Conservation (phyloP, 2,329 filamentous ascomycete species). For the Acarospora socialis region DNA sequence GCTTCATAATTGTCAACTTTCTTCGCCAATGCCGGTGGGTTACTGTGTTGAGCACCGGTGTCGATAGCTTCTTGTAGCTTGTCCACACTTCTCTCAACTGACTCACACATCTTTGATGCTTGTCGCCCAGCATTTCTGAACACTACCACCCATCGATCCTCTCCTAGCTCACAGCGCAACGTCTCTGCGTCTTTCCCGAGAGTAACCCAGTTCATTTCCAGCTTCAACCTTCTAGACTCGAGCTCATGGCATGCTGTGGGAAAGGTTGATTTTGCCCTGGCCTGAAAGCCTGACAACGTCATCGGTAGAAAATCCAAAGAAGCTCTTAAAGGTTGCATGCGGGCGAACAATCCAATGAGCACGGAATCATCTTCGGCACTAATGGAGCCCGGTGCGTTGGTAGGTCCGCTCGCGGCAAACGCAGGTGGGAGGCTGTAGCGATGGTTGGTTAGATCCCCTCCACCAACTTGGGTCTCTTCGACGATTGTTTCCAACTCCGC, state of each 20-base stretch:
- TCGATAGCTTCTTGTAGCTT: constrained; percentile 75
- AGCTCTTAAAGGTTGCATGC: constrained; percentile 86
- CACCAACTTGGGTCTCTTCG: constrained; percentile 59
- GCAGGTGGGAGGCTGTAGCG: constrained; percentile 52
- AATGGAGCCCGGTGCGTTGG: constrained; percentile 28
- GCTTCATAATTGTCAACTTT: constrained; percentile 88
- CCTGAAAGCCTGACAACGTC: constrained; percentile 75
- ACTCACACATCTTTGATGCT: constrained; percentile 93
- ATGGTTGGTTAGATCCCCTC: constrained; percentile 40
- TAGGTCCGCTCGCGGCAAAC: constrained; percentile 36
- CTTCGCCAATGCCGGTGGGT: constrained; percentile 55
- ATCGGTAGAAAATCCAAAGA: constrained; percentile 93
- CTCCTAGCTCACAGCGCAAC: constrained; percentile 74
- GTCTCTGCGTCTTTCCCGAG: constrained; percentile 84
- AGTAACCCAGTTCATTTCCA: constrained; percentile 78
- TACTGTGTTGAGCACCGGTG: constrained; percentile 56
- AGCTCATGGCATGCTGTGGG: constrained; percentile 85
- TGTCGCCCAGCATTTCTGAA: constrained; percentile 87
- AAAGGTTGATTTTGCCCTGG: constrained; percentile 62
- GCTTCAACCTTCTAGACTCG: constrained; percentile 53
- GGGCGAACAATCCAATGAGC: constrained; percentile 76
- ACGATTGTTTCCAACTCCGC: constrained; percentile 86
- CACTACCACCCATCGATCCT: constrained; percentile 91
- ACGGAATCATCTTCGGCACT: constrained; percentile 68
- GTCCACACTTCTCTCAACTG: constrained; percentile 70